A percentile compares a stretch with the other conserved stretches of the same genome.
Evolutionary conservation across 768 basidiomycete genomes (phyloP).

Genomic region (Tricholoma terreum): DNA sequence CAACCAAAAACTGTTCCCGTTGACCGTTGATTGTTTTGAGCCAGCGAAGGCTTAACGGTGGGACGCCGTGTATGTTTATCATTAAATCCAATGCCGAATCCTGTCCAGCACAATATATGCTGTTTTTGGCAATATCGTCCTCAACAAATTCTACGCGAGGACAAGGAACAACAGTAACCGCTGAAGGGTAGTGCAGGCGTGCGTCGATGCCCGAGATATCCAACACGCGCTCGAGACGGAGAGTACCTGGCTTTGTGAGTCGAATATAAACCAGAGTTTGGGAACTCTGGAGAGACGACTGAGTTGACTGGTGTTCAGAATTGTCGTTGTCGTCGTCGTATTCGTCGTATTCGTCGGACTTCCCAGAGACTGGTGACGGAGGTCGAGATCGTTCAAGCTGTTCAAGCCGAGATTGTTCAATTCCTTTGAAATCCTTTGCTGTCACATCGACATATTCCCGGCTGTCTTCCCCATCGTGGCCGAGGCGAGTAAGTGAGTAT

Average conservation of each 20-base stretch:
- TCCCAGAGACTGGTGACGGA: constrained; percentile 24
- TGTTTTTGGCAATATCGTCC: constrained; percentile 34
- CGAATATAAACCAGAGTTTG: constrained; percentile 74
- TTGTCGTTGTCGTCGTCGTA: constrained; percentile 70
- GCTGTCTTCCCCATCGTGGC: constrained; percentile 40
- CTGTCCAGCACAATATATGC: constrained; percentile 68
- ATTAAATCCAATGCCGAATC: constrained; percentile 52
- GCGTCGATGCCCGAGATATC: constrained; percentile 73
- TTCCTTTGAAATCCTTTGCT: constrained; percentile 62
- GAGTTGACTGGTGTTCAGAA: constrained; percentile 26
- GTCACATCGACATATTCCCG: constrained; percentile 55
- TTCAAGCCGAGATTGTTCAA: constrained; percentile 59
- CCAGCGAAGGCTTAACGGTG: constrained; percentile 78
- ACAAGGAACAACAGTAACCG: constrained; percentile 78
- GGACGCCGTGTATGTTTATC: constrained; percentile 69
- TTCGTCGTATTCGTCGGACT: constrained; percentile 58
- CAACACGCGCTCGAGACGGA: constrained; percentile 71
- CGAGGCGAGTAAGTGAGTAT: constrained; percentile 73
- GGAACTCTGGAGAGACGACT: constrained; percentile 61
- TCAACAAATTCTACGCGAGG: constrained; percentile 69
- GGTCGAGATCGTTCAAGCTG: constrained; percentile 44
- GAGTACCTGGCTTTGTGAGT: constrained; percentile 65
- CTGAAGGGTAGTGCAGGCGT: constrained; percentile 59
- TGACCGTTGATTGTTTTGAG: constrained; percentile 63
- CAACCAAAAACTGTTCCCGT: constrained; percentile 72